phyloP scores from a whole-genome alignment of 495 filamentous ascomycete species.

The Neurospora sp. region DNA sequence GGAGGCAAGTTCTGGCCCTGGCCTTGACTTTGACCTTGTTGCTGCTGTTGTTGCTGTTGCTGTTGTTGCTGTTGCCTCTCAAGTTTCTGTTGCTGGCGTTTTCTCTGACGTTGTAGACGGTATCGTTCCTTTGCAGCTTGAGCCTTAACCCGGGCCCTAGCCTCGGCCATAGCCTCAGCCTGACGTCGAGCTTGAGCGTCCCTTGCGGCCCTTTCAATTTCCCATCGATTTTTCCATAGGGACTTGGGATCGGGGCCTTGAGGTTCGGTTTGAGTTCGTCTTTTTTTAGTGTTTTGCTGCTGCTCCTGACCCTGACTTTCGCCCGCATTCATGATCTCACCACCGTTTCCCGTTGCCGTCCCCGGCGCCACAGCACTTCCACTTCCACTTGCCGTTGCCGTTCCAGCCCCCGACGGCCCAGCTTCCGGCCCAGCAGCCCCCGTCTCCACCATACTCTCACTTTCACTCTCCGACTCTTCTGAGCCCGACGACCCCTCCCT shows the following conservation, averaged over 20 bases:
- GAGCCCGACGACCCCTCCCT: neutral
- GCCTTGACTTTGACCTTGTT: neutral
- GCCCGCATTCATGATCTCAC: neutral
- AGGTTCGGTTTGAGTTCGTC: neutral
- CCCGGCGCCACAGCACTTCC: neutral
- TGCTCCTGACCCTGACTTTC: neutral
- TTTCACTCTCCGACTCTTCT: neutral
- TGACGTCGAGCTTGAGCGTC: neutral
- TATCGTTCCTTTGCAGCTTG: neutral
- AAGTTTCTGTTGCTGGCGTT: neutral
- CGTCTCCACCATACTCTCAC: neutral
- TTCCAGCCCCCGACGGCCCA: neutral
- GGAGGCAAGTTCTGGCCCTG: neutral
- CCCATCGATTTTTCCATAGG: neutral
- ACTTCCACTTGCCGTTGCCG: neutral
- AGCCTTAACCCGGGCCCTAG: neutral
- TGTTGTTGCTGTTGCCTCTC: neutral
- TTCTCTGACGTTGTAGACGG: neutral
- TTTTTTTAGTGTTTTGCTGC: neutral
- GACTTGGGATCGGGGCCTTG: neutral
- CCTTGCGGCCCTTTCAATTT: neutral
- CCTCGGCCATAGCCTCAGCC: neutral
- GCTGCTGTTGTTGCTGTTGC: neutral
- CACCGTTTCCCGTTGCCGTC: neutral
- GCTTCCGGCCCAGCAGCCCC: neutral